A percentile compares a stretch with the other conserved stretches of the same genome.
phyloP scores from a whole-genome alignment of 768 basidiomycete species.

The Leccinum broughii region DNA sequence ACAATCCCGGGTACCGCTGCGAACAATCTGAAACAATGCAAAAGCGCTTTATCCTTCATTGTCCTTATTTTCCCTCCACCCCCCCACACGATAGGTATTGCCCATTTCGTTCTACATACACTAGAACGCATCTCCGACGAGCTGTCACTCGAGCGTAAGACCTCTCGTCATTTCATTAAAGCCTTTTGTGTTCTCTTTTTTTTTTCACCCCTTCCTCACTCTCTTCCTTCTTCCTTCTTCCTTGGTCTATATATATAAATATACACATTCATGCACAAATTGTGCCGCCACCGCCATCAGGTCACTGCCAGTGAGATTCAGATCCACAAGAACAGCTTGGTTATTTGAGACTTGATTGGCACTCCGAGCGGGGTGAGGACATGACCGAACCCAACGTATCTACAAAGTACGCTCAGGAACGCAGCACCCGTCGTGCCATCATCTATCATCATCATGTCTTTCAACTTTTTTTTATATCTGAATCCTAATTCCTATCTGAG shows the following conservation, averaged over 20 bases:
- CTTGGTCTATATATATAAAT: neutral
- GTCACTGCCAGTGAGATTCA: neutral
- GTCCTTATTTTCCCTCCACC: slow-evolving; percentile 6
- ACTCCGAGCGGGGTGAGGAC: neutral
- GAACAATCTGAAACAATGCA: slow-evolving; percentile 9
- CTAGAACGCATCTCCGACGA: neutral
- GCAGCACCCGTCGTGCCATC: neutral
- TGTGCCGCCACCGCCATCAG: neutral
- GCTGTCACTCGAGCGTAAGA: neutral
- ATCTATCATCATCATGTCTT: too few relatives aligned
- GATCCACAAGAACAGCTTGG: neutral
- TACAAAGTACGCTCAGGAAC: neutral
- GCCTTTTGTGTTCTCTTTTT: neutral
- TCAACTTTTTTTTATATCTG: neutral
- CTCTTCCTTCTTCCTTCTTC: neutral
- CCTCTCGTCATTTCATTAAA: slow-evolving; percentile 11
- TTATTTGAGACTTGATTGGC: neutral
- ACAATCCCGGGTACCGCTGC: slow-evolving; percentile 3
- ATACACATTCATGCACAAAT: neutral
- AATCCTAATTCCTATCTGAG: neutral
- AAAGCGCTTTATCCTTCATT: neutral
- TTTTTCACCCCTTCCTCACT: slow-evolving; percentile 1
- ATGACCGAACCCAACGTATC: neutral
- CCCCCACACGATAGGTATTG: neutral
- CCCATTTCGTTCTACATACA: neutral